Base-by-base conservation (phyloP, 331 rosid genomes). In the Malus hybrid region DNA sequence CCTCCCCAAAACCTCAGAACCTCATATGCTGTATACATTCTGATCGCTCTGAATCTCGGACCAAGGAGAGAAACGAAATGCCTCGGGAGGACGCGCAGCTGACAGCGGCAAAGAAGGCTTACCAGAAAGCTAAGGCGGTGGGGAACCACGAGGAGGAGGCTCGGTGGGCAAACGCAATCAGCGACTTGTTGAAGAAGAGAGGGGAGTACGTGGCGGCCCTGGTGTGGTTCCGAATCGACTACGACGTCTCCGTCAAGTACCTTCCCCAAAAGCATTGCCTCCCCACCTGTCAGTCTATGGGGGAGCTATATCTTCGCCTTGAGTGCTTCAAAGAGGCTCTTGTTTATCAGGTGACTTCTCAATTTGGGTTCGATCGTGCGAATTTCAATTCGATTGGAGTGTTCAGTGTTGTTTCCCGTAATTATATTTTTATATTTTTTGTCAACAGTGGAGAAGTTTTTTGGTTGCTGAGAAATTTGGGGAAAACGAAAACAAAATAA, bases 61-160 rank as follows among this genome's bases (percentile, higher is more conserved):
- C 2, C 6, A 30, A 57, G 5, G 2, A 68, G 20, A 57, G 12
- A 22, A 50, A 15, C 46, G 72, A 68, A 26, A 89, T 90, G 98
- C 84, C 66, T 0, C 71, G 74, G 20, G 86, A 84, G 42, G 85
- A 80, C 32, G 34, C 78, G 19, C 83, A 85, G 19, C 80, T 93
- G 42, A 90, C 70, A 34, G 67, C 85, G 29, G 97, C 97, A 79
- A 88, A 85, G 80, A 55, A 75, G 15, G 78, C 94, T 5, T 91
- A 88, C 83, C 79, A 58, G 62, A 85, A 63, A 78, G 93, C 98
- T 5, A 88, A 77, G 78, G 84, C 30, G 24, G 89, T 78, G 73
- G 95, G 91, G 8, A 93, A 89, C 85, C 91, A 80, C 72, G 86
- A 87, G 44, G 98, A 93, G 88, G 96, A 90, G 82, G 98, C 97